Evolutionary conservation across 441 rosid genomes (phyloP).

Genomic region (Iberis amara): DNA sequence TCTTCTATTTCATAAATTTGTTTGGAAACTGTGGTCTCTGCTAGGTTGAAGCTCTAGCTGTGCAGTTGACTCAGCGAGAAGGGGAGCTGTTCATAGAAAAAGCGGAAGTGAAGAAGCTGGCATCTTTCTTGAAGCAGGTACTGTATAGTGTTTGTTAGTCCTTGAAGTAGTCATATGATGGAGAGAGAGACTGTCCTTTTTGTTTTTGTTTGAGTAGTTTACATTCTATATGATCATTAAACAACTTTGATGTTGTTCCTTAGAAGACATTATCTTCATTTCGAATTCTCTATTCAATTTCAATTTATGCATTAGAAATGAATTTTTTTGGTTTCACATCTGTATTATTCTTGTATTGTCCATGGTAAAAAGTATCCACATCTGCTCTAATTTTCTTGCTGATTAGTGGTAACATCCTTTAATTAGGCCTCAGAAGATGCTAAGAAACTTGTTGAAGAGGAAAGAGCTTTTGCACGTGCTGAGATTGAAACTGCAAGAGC

Average conservation of each 20-base stretch:
- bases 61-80: constrained; percentile 93
- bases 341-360: background rate
- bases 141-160: background rate
- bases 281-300: background rate
- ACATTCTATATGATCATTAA: background rate
- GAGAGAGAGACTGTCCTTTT: background rate
- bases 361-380: background rate
- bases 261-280: background rate
- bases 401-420: constrained; percentile 21
- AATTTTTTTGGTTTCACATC: constrained; percentile 3
- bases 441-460: constrained; percentile 88
- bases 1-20: constrained; percentile 5
- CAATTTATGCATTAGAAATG: too few relatives aligned
- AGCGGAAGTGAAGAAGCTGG: constrained; percentile 90
- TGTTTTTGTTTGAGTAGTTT: constrained; percentile 3
- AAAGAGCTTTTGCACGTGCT: constrained; percentile 87
- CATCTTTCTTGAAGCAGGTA: constrained; percentile 85
- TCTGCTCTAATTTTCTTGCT: constrained; percentile 13
- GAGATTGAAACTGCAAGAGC: constrained; percentile 96
- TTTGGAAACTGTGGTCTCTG: constrained; percentile 28
- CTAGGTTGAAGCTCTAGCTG: constrained; percentile 93
- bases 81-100: constrained; percentile 91
- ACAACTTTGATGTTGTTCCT: background rate
- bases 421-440: constrained; percentile 95
- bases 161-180: constrained; percentile 9